phyloP scores from a whole-genome alignment of 208 protist species.

The Acanthamoeba royreba region DNA sequence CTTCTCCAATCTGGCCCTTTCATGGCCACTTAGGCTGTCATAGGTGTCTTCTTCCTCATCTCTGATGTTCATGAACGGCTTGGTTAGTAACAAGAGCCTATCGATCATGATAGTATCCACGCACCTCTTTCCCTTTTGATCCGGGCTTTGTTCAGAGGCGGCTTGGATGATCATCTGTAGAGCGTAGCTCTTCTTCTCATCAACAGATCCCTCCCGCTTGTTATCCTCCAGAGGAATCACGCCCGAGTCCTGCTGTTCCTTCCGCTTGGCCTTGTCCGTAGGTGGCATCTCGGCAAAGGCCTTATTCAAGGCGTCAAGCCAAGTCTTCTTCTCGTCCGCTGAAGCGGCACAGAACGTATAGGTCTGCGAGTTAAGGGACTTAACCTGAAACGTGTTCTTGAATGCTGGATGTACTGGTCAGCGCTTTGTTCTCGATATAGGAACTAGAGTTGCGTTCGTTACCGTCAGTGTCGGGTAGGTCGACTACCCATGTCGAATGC shows the following conservation, averaged over 20 bases:
- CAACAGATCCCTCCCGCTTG: background rate
- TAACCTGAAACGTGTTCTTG: slow-evolving; percentile 37
- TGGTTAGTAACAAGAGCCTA: background rate
- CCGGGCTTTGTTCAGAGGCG: slow-evolving; percentile 13
- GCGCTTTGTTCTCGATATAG: too few relatives aligned
- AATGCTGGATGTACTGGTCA: background rate
- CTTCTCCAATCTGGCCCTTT: background rate
- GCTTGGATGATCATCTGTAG: slow-evolving; percentile 46
- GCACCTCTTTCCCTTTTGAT: background rate
- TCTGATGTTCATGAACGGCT: background rate
- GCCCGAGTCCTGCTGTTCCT: slow-evolving; percentile 6
- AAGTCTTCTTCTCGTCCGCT: background rate
- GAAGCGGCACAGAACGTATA: slow-evolving; percentile 19
- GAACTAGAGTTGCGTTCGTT: background rate
- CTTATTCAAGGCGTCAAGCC: slow-evolving; percentile 17
- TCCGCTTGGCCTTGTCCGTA: slow-evolving; percentile 4
- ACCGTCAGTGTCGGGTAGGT: slow-evolving; percentile 40
- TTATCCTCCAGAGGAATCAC: background rate
- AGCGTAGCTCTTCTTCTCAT: slow-evolving; percentile 26
- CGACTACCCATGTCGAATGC: slow-evolving; percentile 13
- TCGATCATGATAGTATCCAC: background rate
- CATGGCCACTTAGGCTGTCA: background rate
- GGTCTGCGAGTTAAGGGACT: background rate
- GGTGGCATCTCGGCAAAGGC: slow-evolving; percentile 16
- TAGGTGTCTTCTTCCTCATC: slow-evolving; percentile 12